Percentiles rank a stretch among this genome's conserved stretches.
Conservation (phyloP, 805 yeast species). For the Myxozyma melibiosi region DNA sequence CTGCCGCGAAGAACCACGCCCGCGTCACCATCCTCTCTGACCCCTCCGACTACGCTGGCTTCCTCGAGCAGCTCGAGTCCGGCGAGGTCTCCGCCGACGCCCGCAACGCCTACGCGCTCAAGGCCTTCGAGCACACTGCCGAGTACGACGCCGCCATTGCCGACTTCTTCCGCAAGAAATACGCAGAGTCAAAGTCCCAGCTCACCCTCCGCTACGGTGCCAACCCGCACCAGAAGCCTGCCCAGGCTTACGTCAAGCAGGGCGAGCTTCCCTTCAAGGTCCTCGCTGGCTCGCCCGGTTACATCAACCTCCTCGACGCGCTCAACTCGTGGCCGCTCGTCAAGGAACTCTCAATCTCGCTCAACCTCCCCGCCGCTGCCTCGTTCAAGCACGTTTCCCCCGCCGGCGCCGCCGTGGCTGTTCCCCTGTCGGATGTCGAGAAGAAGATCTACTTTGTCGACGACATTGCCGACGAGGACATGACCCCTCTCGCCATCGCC, state of each 20-base stretch:
- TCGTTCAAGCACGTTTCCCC: constrained; percentile 99
- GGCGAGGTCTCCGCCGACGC: constrained; percentile 74
- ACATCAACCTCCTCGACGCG: constrained; percentile 94
- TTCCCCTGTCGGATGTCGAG: constrained; percentile 87
- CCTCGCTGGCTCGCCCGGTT: constrained; percentile 93
- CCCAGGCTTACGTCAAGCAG: constrained; percentile 87
- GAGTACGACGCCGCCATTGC: constrained; percentile 95
- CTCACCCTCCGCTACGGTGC: constrained; percentile 97
- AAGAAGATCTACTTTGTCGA: constrained; percentile 93
- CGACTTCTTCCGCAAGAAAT: constrained; percentile 96
- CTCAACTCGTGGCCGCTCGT: constrained; percentile 98
- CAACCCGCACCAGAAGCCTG: constrained; percentile 99
- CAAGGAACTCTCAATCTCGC: constrained; percentile 90
- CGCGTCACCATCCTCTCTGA: constrained; percentile 95
- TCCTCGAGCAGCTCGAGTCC: constrained; percentile 71
- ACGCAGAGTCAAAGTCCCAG: constrained; percentile 86
- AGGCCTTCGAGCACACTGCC: constrained; percentile 96
- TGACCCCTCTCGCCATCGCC: constrained; percentile 96
- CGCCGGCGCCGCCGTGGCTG: constrained; percentile 97
- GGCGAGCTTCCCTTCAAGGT: constrained; percentile 95
- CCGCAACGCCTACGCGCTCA: constrained; percentile 79
- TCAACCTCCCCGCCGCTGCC: constrained; percentile 97
- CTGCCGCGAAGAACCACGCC: constrained; percentile 97
- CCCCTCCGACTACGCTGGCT: constrained; percentile 88
- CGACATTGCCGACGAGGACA: constrained; percentile 76